Base-by-base conservation (phyloP, 1,139 yeast species). In the Yamadazyma membranifaciens region DNA sequence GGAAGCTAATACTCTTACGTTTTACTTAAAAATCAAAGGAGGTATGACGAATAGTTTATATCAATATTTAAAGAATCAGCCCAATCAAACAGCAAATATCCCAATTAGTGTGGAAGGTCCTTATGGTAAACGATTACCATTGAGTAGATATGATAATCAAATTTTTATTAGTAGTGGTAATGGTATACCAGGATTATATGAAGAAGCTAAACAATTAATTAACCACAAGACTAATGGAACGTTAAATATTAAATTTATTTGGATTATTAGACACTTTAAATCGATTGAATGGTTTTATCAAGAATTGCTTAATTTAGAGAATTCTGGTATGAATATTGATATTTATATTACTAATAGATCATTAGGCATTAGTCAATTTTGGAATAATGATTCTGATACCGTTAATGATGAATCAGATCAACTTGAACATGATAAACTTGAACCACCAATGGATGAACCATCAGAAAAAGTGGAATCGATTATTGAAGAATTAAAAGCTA, bases 131-230 rank as follows among this genome's bases (percentile, higher is more conserved):
- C 52, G 54, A 27, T 39, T 56, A 15, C 60, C 71, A 17, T 49
- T 65, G 36, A 72, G 73, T 41, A 67, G 75, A 41, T 83, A 75
- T 55, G 81, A 79, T 39, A 75, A 73, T 40, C 64, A 73, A 3
- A 57, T 83, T 14, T 66, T 84, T 36, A 51, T 84, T 40, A 80
- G 72, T 33, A 86, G 89, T 46, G 92, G 92, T 37, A 82, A 83
- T 45, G 95, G 95, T 50, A 72, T 87, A 47, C 85, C 95, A 2
- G 73, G 73, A 20, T 50, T 67, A 38, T 68, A 59, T 47, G 56
- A 62, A 24, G 68, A 67, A 49, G 68, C 67, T 12, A 47, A 50
- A 33, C 54, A 54, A 34, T 49, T 64, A 42, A 43, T 40, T 29
- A 45, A 46, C 28, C 39, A 47, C 11, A 33, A 30, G 7, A 9